These are phyloP conservation scores for Claviceps cyperi DNA, from an alignment of 2,329 filamentous ascomycete species.

Conservation along the genomic window DNA sequence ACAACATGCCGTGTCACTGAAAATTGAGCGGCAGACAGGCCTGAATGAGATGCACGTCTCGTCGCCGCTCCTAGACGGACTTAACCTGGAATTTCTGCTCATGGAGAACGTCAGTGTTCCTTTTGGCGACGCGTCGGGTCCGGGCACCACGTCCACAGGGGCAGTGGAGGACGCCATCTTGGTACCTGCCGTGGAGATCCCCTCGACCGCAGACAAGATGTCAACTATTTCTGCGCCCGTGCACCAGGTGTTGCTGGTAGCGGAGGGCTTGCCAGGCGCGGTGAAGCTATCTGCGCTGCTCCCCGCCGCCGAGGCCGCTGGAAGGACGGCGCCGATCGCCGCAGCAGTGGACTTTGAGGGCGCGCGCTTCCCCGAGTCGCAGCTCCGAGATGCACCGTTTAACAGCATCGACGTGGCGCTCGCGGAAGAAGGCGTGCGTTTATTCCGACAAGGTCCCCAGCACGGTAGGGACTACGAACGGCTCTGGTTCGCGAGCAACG, in stretches of 20 bases:
- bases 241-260: conserved; percentile 64
- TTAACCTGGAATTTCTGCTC: conserved; percentile 50
- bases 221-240: conserved; percentile 66
- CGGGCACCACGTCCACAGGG: conserved; percentile 20
- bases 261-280: conserved; percentile 56
- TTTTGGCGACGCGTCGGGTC: conserved; percentile 16
- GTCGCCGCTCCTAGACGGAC: conserved; percentile 43
- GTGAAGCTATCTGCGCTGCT: conserved; percentile 35
- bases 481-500: conserved; percentile 58
- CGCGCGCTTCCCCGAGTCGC: conserved; percentile 25
- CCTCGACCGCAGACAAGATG: conserved; percentile 47
- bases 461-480: conserved; percentile 61
- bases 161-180: conserved; percentile 51
- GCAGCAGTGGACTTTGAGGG: conserved; percentile 44
- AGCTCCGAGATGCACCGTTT: conserved; percentile 26
- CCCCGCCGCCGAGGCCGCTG: conserved; percentile 22
- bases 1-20: conserved; percentile 16
- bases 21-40: conserved; percentile 20
- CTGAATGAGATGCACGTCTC: conserved; percentile 48
- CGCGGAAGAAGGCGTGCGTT: conserved; percentile 47
- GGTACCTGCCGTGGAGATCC: conserved; percentile 61
- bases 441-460: conserved; percentile 53
- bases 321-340: conserved; percentile 23
- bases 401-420: conserved; percentile 47
- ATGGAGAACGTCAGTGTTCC: conserved; percentile 32